Base-by-base conservation (phyloP, 352 stramenopile genomes). In the Globisporangium camurandrum region DNA sequence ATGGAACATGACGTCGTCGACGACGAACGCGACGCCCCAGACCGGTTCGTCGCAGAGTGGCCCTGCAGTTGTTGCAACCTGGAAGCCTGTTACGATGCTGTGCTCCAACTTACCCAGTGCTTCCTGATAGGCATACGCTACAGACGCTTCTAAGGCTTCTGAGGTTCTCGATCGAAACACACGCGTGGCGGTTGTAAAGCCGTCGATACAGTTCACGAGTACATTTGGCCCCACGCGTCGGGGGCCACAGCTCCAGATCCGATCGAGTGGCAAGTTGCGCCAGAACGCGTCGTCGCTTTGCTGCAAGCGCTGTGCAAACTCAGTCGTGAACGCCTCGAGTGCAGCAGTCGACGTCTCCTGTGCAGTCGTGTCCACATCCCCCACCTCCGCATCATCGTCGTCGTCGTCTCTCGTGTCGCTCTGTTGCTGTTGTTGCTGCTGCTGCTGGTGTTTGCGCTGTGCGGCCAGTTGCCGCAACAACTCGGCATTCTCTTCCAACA, bases 21-120 rank as follows among this genome's bases (percentile, higher is more conserved):
- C 61, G 31, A 95, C 56, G 40, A 97, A 95, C 11, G 80, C 76
- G 4, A 97, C 84, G 20, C 89, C 87, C 71, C 85, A 96, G 17
- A 97, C 66, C 3, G 86, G 87, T 57, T 98, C 92, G 27, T 90
- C 82, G 41, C 84, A 95, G 22, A 98, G 58, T 9, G 91, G 91
- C 42, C 92, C 92, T 22, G 81, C 72, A 2, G 69, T 60, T 4
- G 84, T 71, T 3, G 84, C 73, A 59, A 93, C 79, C 55, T 94
- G 82, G 30, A 94, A 94, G 4, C 85, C 82, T 12, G 79, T 92
- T 34, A 91, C 66, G 17, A 92, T 75, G 48, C 75, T 88, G 51
- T 84, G 90, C 58, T 93, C 71, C 33, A 93, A 49, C 51, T 84
- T 86, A 16, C 61, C 65, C 27, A 90, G 59, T 44, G 57, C 33